Conservation (phyloP, 495 filamentous ascomycete species). For the Lasiosphaeria ovina region DNA sequence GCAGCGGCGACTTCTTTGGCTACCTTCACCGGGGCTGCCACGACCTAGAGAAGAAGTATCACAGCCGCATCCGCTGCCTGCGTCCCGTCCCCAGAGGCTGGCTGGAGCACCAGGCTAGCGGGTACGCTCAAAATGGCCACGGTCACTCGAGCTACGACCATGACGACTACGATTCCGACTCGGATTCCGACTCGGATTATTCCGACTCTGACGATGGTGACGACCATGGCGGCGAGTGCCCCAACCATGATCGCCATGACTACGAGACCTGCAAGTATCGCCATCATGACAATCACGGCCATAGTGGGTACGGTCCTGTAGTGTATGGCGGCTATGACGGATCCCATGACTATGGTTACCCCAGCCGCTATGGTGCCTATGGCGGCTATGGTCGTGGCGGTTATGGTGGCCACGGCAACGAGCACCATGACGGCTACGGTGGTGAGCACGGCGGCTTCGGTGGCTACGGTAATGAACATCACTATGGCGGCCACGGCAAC, state of each 20-base stretch:
- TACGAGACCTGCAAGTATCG: slow-evolving; percentile 4
- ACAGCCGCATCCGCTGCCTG: slow-evolving; percentile 16
- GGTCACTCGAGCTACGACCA: slow-evolving; percentile 7
- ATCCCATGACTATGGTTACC: neutral
- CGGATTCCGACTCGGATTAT: slow-evolving; percentile 3
- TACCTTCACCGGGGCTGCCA: slow-evolving; percentile 20
- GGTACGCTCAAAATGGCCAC: slow-evolving; percentile 7
- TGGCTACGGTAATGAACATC: neutral
- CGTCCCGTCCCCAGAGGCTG: slow-evolving; percentile 21
- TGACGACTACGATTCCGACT: neutral
- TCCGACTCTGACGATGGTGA: slow-evolving; percentile 14
- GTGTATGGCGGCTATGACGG: slow-evolving; percentile 5
- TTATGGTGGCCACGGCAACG: slow-evolving; percentile 1
- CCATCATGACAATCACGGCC: slow-evolving; percentile 8
- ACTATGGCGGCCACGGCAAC: neutral
- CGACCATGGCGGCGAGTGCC: slow-evolving; percentile 11
- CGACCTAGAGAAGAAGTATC: slow-evolving; percentile 15
- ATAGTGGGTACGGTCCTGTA: slow-evolving; percentile 3
- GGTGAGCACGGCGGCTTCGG: neutral
- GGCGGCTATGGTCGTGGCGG: slow-evolving; percentile 7
- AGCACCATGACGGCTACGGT: neutral
- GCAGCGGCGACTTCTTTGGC: slow-evolving; percentile 20
- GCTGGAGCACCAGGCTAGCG: slow-evolving; percentile 5
- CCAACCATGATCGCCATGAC: slow-evolving; percentile 5
- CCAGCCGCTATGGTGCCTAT: neutral